phyloP scores from a whole-genome alignment of 2,329 filamentous ascomycete genomes.

The Emmonsiellopsis sp. region DNA sequence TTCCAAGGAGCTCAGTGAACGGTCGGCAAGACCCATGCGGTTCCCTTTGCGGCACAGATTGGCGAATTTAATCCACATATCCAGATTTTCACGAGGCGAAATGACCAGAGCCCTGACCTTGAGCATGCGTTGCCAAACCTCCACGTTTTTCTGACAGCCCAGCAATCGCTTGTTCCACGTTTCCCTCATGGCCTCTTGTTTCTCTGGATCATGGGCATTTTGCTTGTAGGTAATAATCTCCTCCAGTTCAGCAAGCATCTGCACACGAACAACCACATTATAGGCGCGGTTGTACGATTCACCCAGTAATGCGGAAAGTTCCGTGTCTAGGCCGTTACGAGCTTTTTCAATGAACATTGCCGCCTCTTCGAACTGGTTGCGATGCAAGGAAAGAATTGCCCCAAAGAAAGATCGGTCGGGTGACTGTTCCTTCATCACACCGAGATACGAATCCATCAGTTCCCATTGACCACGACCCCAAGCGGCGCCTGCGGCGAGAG shows the following conservation, averaged over 20 bases:
- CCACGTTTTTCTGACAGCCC: conserved; percentile 92
- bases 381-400: conserved; percentile 86
- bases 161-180: conserved; percentile 95
- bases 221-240: conserved; percentile 98
- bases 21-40: conserved; percentile 87
- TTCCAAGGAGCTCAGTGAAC: conserved; percentile 85
- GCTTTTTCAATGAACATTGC: conserved; percentile 83
- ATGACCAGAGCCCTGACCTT: conserved; percentile 90
- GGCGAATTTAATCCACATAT: conserved; percentile 99
- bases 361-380: conserved; percentile 90
- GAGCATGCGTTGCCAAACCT: conserved; percentile 97
- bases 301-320: conserved; percentile 90
- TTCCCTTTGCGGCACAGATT: conserved; percentile 96
- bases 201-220: conserved; percentile 65
- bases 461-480: conserved; percentile 98
- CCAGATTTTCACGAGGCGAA: conserved; percentile 82
- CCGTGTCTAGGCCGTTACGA: conserved; percentile 86
- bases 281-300: conserved; percentile 98
- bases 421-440: conserved; percentile 86
- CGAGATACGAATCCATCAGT: conserved; percentile 93
- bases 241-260: conserved; percentile 97
- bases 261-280: conserved; percentile 92
- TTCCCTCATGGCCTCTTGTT: conserved; percentile 79
- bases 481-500: conserved; percentile 85
- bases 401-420: conserved; percentile 97